Evolutionary conservation across 1,139 yeast species (phyloP), one percentile per base, ranked within the genome.

Genomic region (Blastobotrys elegans): DNA sequence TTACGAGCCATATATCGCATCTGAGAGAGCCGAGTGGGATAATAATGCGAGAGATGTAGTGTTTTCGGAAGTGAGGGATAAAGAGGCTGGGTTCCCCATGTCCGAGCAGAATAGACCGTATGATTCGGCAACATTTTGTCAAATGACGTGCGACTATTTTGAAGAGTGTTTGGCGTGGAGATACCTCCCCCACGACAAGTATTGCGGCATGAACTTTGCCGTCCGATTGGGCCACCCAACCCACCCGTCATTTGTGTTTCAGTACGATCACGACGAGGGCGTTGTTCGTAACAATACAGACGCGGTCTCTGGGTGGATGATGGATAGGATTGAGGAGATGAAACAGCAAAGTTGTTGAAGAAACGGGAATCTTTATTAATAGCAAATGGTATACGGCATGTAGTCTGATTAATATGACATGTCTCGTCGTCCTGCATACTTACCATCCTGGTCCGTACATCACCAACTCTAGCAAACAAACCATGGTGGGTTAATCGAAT

Each of bases 291-390:
- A 49, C 27, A 43, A 40, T 33, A 34, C 32, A 20, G 49, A 45
- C 16, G 50, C 53, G 5, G 40, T 40, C 14, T 58, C 65, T 1
- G 69, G 69, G 4, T 65, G 60, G 59, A 49, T 52, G 46, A 52
- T 57, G 41, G 63, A 64, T 40, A 58, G 67, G 22, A 62, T 68
- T 20, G 36, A 22, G n/a, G 16, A n/a, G 4, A 21, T 30, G 18
- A 3, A 6, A 5, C 33, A 14, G 8, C 5, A 24, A 24, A 10
- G 27, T 24, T 32, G 7, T 8, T 18, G 16, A 16, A 30, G 10
- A 30, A n/a, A 30, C 32, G 32, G 16, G 13, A 16, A n/a, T n/a
- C n/a, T n/a, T n/a, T n/a, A n/a, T n/a, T n/a, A n/a, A n/a, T n/a
- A n/a, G n/a, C n/a, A n/a, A n/a, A n/a, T n/a, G n/a, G n/a, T n/a